Percentiles rank a stretch among this genome's conserved stretches.
Conservation (phyloP, 2,329 filamentous ascomycete species). For the Macrophomina pseudophaseolina region DNA sequence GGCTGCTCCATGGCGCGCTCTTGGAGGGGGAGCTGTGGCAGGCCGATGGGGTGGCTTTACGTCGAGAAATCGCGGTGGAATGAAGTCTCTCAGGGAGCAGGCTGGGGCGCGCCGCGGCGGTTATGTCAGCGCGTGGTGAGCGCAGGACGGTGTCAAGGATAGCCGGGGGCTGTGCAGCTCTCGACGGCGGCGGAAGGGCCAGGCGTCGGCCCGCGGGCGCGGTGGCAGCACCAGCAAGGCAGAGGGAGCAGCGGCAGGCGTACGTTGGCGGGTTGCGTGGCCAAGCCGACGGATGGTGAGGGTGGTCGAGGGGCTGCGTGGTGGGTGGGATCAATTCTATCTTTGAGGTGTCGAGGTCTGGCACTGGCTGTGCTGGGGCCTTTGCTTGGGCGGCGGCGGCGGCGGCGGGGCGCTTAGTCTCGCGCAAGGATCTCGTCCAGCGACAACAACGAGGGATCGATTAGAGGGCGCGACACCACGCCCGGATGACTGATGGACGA, state of each 20-base stretch:
- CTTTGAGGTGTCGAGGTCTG: conserved; percentile 25
- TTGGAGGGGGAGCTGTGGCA: background rate
- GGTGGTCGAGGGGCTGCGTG: conserved; percentile 4
- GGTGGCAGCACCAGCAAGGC: conserved; percentile 1
- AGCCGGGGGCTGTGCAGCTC: conserved; percentile 27
- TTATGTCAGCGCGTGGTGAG: conserved; percentile 27
- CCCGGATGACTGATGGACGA: background rate
- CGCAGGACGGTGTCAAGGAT: conserved; percentile 28
- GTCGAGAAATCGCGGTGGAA: background rate
- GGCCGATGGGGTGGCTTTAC: background rate
- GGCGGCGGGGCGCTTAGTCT: conserved; percentile 15
- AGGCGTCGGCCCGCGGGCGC: conserved; percentile 27
- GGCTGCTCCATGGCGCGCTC: conserved; percentile 50
- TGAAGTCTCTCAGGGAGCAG: conserved; percentile 23
- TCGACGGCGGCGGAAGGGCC: conserved; percentile 26
- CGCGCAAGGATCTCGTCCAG: conserved; percentile 20
- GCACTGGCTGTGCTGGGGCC: conserved; percentile 11
- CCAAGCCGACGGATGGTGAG: conserved; percentile 4
- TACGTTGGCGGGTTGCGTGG: conserved; percentile 26
- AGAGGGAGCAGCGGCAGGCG: background rate
- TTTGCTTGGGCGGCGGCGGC: conserved; percentile 23
- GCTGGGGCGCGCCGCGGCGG: conserved; percentile 21
- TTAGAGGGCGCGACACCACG: conserved; percentile 3
- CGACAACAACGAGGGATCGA: background rate
- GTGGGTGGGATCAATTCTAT: conserved; percentile 25